Evolutionary conservation across 169 alveolate species (phyloP).

Genomic region (Cryptosporidium andersoni): DNA sequence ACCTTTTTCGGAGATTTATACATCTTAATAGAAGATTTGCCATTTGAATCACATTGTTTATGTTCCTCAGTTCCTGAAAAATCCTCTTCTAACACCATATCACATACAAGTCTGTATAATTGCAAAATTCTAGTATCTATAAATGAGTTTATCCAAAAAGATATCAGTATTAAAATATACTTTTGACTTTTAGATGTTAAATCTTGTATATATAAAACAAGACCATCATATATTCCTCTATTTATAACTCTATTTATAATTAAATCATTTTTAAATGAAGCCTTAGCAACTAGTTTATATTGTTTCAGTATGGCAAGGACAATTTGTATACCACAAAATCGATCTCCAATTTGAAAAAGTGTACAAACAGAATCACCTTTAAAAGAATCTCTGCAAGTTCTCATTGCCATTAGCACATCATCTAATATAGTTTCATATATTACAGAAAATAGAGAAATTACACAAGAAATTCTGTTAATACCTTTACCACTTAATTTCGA

Average conservation of each 20-base stretch:
- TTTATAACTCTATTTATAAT: slow-evolving; percentile 2
- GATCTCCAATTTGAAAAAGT: neutral
- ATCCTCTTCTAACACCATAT: neutral
- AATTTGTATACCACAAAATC: slow-evolving; percentile 54
- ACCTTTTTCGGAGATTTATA: too few species aligned
- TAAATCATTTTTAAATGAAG: slow-evolving; percentile 39
- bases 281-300: slow-evolving; percentile 26
- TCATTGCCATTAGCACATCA: slow-evolving; percentile 41
- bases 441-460: slow-evolving; percentile 24
- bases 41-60: neutral
- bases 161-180: slow-evolving; percentile 5
- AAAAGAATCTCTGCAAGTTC: neutral
- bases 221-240: slow-evolving; percentile 49
- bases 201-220: slow-evolving; percentile 19
- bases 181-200: slow-evolving; percentile 8
- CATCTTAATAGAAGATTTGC: neutral
- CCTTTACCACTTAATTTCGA: slow-evolving; percentile 10
- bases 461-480: slow-evolving; percentile 19
- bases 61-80: neutral
- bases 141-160: slow-evolving; percentile 47
- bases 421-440: slow-evolving; percentile 61
- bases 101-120: neutral
- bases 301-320: slow-evolving; percentile 15
- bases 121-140: slow-evolving; percentile 44
- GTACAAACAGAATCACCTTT: neutral